phyloP scores from a whole-genome alignment of 1,284 basidiomycete species.

The Microbotryum lychnidis-dioicae region DNA sequence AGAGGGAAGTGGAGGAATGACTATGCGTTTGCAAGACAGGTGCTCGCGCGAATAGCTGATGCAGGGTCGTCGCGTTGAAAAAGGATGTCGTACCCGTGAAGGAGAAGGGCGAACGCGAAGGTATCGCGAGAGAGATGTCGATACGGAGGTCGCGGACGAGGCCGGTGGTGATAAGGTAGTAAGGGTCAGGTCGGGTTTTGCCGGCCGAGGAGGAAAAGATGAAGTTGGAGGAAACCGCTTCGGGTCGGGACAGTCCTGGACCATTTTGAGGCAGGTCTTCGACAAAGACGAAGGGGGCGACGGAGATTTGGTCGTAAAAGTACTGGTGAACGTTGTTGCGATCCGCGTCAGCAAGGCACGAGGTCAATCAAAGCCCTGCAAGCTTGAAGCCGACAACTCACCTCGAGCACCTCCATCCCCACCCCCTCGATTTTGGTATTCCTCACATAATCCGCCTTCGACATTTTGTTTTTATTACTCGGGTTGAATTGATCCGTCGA shows the following conservation, averaged over 20 bases:
- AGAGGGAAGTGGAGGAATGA: too few relatives aligned
- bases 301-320: constrained; percentile 93
- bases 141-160: constrained; percentile 65
- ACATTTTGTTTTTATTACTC: constrained; percentile 96
- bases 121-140: constrained; percentile 58
- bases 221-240: constrained; percentile 34
- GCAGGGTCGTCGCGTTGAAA: constrained; percentile 52
- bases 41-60: constrained; percentile 61
- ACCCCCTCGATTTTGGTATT: constrained; percentile 85
- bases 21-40: constrained; percentile 47
- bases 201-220: constrained; percentile 1
- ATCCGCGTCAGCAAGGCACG: not conserved
- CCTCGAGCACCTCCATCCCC: constrained; percentile 72
- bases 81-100: constrained; percentile 62
- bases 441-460: constrained; percentile 81
- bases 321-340: constrained; percentile 49
- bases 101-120: constrained; percentile 55
- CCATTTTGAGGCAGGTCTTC: constrained; percentile 57
- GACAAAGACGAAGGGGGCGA: constrained; percentile 90
- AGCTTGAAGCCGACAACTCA: constrained; percentile 41
- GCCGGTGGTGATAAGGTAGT: constrained; percentile 75
- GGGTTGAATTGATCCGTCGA: constrained; percentile 96
- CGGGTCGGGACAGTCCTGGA: constrained; percentile 40
- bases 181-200: constrained; percentile 67
- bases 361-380: constrained; percentile 7